These are phyloP conservation scores for Bipolaris victoriae DNA, from an alignment of 2,329 filamentous ascomycete genomes.

Conservation along the genomic window DNA sequence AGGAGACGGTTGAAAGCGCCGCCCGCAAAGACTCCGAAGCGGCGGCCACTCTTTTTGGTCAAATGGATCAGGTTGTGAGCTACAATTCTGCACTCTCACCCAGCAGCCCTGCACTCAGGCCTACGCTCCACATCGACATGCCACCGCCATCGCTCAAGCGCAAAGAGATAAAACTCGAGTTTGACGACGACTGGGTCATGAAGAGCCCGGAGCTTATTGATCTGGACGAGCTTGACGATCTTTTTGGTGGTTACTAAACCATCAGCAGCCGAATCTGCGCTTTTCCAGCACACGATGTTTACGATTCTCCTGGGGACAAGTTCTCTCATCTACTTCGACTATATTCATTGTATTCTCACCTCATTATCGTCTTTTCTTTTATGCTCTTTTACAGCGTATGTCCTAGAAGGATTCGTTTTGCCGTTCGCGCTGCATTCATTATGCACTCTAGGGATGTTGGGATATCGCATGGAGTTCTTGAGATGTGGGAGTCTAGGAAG, in stretches of 20 bases:
- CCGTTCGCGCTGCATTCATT: conserved; percentile 42
- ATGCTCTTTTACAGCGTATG: conserved; percentile 23
- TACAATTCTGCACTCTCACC: conserved; percentile 46
- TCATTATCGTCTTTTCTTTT: conserved; percentile 22
- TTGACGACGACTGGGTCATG: conserved; percentile 48
- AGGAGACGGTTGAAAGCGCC: conserved; percentile 56
- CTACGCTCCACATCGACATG: conserved; percentile 45
- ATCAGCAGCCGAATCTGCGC: conserved; percentile 8
- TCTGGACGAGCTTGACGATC: conserved; percentile 74
- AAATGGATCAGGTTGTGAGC: conserved; percentile 46
- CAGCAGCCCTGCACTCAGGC: conserved; percentile 56
- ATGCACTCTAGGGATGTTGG: conserved; percentile 32
- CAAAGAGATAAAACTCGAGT: conserved; percentile 41
- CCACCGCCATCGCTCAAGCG: conserved; percentile 40
- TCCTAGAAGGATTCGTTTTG: conserved; percentile 40
- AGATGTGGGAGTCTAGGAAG: conserved; percentile 34
- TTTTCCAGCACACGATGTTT: conserved; percentile 32
- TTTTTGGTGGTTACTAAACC: conserved; percentile 17
- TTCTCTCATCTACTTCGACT: conserved; percentile 35
- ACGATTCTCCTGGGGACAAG: conserved; percentile 40
- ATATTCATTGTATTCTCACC: conserved; percentile 24
- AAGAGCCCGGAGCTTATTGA: conserved; percentile 86
- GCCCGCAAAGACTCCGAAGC: conserved; percentile 59
- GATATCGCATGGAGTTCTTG: conserved; percentile 38
- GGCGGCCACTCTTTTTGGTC: conserved; percentile 57